Evolutionary conservation across 352 stramenopile species (phyloP).

Genomic region (Globisporangium barbulae): DNA sequence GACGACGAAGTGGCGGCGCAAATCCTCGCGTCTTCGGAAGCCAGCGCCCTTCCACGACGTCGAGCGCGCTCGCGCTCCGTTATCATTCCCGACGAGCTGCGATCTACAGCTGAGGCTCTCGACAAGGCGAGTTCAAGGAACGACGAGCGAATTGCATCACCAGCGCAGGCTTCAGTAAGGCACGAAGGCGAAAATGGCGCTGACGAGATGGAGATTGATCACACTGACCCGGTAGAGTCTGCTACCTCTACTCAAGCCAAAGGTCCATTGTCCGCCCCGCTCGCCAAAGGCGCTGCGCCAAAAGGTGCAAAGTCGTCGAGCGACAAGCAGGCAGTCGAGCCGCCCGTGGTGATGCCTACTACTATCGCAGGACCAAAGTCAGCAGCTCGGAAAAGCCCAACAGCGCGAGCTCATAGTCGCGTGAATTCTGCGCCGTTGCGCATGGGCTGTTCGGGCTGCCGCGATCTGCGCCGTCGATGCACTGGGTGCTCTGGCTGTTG

Average conservation of each 20-base stretch:
- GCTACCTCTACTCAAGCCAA: not conserved
- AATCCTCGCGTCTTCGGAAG: not conserved
- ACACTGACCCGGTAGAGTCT: not conserved
- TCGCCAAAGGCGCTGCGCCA: not conserved
- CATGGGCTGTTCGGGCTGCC: constrained; percentile 63
- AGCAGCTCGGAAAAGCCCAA: constrained; percentile 6
- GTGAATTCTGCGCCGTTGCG: constrained; percentile 34
- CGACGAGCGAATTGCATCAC: not conserved
- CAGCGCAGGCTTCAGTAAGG: not conserved
- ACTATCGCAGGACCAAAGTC: not conserved
- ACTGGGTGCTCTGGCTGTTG: constrained; percentile 63
- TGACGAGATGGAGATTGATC: constrained; percentile 8
- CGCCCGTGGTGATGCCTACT: not conserved
- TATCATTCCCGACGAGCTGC: constrained; percentile 1
- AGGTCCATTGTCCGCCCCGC: not conserved
- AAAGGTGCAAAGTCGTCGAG: not conserved
- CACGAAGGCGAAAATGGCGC: not conserved
- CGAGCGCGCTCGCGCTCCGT: constrained; percentile 15
- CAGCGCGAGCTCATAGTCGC: constrained; percentile 13
- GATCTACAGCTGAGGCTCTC: not conserved
- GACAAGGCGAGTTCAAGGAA: not conserved
- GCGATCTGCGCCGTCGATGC: constrained; percentile 54
- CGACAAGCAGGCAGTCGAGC: not conserved
- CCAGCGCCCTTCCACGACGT: not conserved
- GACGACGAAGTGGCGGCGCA: not conserved